Evolutionary conservation across 345 rosid species (phyloP), one percentile per base, ranked within the genome.

Genomic region (Rhizophora mangle): DNA sequence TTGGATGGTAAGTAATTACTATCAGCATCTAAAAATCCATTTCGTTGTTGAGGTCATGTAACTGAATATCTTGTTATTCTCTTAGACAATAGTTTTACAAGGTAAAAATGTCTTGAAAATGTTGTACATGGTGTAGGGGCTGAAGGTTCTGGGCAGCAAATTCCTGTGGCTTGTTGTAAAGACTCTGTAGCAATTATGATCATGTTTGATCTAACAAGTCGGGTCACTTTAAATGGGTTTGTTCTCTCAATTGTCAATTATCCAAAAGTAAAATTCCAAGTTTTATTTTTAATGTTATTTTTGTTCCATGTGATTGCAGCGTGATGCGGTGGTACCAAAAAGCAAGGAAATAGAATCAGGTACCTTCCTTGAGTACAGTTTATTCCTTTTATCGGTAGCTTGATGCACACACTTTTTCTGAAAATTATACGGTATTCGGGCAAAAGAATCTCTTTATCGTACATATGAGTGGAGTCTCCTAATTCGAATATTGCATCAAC

Each of bases 131-230:
- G 37, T 68, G 59, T 31, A 94, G 98, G 93, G 47, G 87, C 67
- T 72, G 82, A 77, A 46, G 86, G 76, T 65, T 81, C 77, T 32
- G 20, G 60, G 43, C 78, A 81, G 63, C 85, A 83, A 27, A 79
- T 94, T 72, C 87, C 95, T 1, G 19, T 73, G 27, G 90, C 94
- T 62, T 93, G 98, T 62, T 93, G 98, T 80, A 86, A 83, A 67
- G 97, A 88, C 78, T 89, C 96, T 24, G 89, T 87, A 29, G 98
- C 98, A 7, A 89, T 89, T 72, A 73, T 89, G 58, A 83, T 89
- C 73, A 91, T 93, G 97, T 93, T 91, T 70, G 97, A 91, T 79
- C 83, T 91, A 26, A 91, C 98, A 2, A 91, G 98, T 76, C 86
- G 98, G 49, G 79, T 92, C 69, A 90, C 96, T 2, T 72, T 92